Evolutionary conservation across 768 basidiomycete genomes (phyloP).

Genomic region (Boletus fagicola): DNA sequence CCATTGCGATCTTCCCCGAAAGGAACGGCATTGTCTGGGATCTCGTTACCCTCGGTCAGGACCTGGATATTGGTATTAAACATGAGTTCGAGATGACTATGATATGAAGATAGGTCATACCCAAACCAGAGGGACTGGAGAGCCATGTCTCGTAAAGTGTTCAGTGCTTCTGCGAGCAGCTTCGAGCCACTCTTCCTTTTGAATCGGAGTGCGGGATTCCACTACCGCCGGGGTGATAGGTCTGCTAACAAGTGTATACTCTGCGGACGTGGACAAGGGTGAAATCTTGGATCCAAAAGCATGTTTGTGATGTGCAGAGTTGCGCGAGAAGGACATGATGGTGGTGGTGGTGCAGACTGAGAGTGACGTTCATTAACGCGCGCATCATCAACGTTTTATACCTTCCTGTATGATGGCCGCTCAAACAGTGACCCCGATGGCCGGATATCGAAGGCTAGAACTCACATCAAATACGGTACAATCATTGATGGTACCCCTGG

Average conservation of each 20-base stretch:
- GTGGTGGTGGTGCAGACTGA: not conserved
- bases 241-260: conserved; percentile 1
- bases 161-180: conserved; percentile 31
- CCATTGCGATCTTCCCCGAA: conserved; percentile 34
- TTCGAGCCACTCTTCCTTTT: conserved; percentile 30
- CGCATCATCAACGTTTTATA: conserved; percentile 14
- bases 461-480: conserved; percentile 8
- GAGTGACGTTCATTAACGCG: not conserved
- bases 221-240: conserved; percentile 14
- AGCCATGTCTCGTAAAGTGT: conserved; percentile 28
- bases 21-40: conserved; percentile 36
- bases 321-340: conserved; percentile 23
- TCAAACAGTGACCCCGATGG: too few relatives aligned
- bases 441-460: not conserved
- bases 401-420: not conserved
- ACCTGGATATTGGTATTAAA: conserved; percentile 12
- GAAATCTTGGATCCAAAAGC: not conserved
- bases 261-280: too few relatives aligned
- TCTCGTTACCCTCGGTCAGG: conserved; percentile 30
- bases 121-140: conserved; percentile 34
- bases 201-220: conserved; percentile 19
- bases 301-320: conserved; percentile 6
- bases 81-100: not conserved
- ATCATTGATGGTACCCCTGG: conserved; percentile 6
- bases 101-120: conserved; percentile 10